Evolutionary conservation across 306 rosid genomes (phyloP).

Genomic region (Inga oerstediana): DNA sequence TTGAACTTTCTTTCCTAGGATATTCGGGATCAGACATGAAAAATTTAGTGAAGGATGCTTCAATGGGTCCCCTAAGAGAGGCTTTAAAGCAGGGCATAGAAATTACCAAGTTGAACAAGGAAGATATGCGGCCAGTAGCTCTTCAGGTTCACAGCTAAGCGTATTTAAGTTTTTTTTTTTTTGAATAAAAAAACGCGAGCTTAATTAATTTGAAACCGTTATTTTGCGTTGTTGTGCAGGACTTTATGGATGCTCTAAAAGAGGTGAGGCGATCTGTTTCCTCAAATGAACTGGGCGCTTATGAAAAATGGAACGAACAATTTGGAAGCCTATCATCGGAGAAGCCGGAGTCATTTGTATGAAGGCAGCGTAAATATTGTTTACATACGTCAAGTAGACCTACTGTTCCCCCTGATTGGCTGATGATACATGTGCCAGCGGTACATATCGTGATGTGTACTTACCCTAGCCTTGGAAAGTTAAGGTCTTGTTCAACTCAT

Average conservation of each 20-base stretch:
- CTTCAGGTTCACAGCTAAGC: slow-evolving; percentile 55
- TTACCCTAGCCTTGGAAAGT: not conserved
- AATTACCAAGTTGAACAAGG: slow-evolving; percentile 67
- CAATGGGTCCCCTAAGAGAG: slow-evolving; percentile 97
- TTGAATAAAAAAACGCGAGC: not conserved
- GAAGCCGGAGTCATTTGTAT: not conserved
- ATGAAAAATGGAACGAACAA: slow-evolving; percentile 82
- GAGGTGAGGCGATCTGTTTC: slow-evolving; percentile 95
- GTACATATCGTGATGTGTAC: not conserved
- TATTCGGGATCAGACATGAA: slow-evolving; percentile 98
- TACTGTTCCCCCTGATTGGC: slow-evolving; percentile 6
- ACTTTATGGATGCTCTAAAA: slow-evolving; percentile 67
- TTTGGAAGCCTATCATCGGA: slow-evolving; percentile 69
- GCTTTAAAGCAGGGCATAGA: slow-evolving; percentile 75
- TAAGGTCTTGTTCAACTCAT: not conserved
- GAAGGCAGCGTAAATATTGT: not conserved
- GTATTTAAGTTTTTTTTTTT: not conserved
- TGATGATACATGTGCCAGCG: not conserved
- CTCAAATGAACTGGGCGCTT: slow-evolving; percentile 47
- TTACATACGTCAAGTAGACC: not conserved
- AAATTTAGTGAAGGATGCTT: slow-evolving; percentile 90
- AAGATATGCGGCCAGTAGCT: slow-evolving; percentile 76
- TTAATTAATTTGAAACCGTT: slow-evolving; percentile 19
- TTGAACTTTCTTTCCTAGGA: slow-evolving; percentile 48
- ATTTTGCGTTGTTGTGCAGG: slow-evolving; percentile 41